Evolutionary conservation across 1,284 basidiomycete genomes (phyloP).

Genomic region (Tylopilus sp.): DNA sequence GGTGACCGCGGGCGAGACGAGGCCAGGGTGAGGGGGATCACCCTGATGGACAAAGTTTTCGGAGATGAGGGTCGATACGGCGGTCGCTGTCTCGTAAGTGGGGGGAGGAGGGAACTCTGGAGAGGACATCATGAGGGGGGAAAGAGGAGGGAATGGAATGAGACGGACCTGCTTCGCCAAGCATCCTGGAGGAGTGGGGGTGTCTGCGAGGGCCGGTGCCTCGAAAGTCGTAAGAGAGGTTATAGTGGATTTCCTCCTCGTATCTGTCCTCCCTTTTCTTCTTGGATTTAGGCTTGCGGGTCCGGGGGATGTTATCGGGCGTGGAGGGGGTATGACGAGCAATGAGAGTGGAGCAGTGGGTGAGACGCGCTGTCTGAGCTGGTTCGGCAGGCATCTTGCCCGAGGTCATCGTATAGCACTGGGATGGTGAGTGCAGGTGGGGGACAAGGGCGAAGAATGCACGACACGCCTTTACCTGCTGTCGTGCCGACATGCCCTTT

Average conservation of each 20-base stretch:
- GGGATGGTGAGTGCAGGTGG: conserved; percentile 34
- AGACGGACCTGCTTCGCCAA: conserved; percentile 29
- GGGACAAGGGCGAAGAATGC: conserved; percentile 37
- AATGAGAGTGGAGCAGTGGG: conserved; percentile 52
- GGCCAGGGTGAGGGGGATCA: conserved; percentile 22
- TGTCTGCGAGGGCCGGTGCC: conserved; percentile 28
- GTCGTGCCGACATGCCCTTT: conserved; percentile 35
- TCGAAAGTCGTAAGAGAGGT: conserved; percentile 34
- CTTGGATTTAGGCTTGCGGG: conserved; percentile 43
- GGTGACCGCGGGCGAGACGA: conserved; percentile 26
- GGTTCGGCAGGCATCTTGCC: conserved; percentile 31
- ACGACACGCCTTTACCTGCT: conserved; percentile 37
- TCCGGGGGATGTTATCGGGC: conserved; percentile 50
- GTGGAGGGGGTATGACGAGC: conserved; percentile 49
- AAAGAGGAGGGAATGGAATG: not conserved
- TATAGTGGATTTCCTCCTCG: conserved; percentile 36
- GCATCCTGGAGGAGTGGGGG: conserved; percentile 26
- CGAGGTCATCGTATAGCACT: conserved; percentile 37
- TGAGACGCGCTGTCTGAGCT: conserved; percentile 45
- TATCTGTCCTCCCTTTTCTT: conserved; percentile 36
- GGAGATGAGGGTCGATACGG: conserved; percentile 31
- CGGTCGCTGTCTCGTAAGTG: conserved; percentile 31
- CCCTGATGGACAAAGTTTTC: conserved; percentile 31
- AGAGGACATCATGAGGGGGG: conserved; percentile 2
- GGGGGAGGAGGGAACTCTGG: conserved; percentile 33